phyloP scores from a whole-genome alignment of 352 stramenopile species.

The Pythium scleroteichum region DNA sequence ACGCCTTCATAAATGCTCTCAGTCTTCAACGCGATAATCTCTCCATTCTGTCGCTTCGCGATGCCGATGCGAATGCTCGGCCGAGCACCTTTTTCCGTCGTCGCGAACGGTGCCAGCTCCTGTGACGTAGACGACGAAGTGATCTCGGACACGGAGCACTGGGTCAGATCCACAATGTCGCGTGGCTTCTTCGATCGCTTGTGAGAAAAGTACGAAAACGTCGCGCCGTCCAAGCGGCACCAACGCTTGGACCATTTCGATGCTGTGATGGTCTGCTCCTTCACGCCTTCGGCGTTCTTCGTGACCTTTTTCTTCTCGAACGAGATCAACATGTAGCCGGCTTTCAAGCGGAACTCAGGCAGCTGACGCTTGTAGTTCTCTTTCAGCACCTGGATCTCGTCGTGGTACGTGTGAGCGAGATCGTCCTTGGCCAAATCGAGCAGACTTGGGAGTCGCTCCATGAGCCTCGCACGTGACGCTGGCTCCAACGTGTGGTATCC shows the following conservation, averaged over 20 bases:
- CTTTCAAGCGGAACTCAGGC: conserved; percentile 78
- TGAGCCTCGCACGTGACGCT: conserved; percentile 51
- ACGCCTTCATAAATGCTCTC: conserved; percentile 83
- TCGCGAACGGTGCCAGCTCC: conserved; percentile 57
- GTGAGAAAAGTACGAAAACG: conserved; percentile 83
- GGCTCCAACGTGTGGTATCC: conserved; percentile 69
- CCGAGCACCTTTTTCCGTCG: conserved; percentile 44
- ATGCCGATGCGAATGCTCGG: conserved; percentile 75
- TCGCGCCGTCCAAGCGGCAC: conserved; percentile 75
- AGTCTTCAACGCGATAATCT: conserved; percentile 66
- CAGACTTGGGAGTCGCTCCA: conserved; percentile 69
- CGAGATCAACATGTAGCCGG: conserved; percentile 73
- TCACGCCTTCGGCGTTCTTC: conserved; percentile 58
- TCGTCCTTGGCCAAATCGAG: conserved; percentile 78
- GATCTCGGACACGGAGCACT: conserved; percentile 73
- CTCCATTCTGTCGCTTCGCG: conserved; percentile 54
- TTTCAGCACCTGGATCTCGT: conserved; percentile 77
- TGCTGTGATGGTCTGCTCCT: conserved; percentile 54
- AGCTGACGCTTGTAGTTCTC: conserved; percentile 86
- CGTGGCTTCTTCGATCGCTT: conserved; percentile 74
- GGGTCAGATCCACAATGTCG: conserved; percentile 71
- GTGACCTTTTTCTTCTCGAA: conserved; percentile 65
- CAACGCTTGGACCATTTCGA: conserved; percentile 85
- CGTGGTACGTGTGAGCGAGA: conserved; percentile 81
- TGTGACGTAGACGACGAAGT: conserved; percentile 39